phyloP scores from a whole-genome alignment of 352 stramenopile species.

The Phytophthora cryptogea region DNA sequence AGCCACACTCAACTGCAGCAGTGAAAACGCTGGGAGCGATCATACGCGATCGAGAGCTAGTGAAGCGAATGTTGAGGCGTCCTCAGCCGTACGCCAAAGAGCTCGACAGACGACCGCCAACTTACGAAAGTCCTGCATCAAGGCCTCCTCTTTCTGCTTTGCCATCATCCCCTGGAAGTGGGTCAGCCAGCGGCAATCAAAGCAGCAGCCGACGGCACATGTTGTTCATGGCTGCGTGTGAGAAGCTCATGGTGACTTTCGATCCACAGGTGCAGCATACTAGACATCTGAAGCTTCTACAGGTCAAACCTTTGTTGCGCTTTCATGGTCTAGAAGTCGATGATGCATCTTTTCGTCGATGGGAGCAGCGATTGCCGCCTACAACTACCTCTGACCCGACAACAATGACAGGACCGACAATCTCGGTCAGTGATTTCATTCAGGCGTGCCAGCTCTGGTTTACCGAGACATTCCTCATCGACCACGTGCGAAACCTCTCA shows the following conservation, averaged over 20 bases:
- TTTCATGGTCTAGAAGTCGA: slow-evolving; percentile 51
- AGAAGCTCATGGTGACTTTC: slow-evolving; percentile 53
- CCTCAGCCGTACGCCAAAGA: slow-evolving; percentile 35
- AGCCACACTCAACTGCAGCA: slow-evolving; percentile 60
- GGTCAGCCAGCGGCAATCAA: slow-evolving; percentile 1
- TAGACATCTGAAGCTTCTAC: slow-evolving; percentile 34
- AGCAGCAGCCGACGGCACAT: slow-evolving; percentile 22
- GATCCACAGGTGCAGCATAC: slow-evolving; percentile 41
- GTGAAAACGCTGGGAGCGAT: slow-evolving; percentile 65
- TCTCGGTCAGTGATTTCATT: slow-evolving; percentile 47
- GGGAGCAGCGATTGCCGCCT: slow-evolving; percentile 55
- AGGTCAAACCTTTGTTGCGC: slow-evolving; percentile 45
- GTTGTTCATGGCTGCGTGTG: slow-evolving; percentile 52
- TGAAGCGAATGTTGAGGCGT: slow-evolving; percentile 61
- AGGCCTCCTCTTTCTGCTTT: slow-evolving; percentile 9
- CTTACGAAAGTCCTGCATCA: slow-evolving; percentile 17
- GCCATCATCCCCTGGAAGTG: slow-evolving; percentile 11
- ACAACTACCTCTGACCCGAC: slow-evolving; percentile 3
- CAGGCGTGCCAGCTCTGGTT: slow-evolving; percentile 63
- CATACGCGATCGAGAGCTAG: slow-evolving; percentile 43
- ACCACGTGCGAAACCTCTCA: slow-evolving; percentile 31
- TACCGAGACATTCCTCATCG: slow-evolving; percentile 45
- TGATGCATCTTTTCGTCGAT: slow-evolving; percentile 49
- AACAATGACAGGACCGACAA: slow-evolving; percentile 13
- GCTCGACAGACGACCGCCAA: slow-evolving; percentile 24